phyloP scores from a whole-genome alignment of 345 rosid genomes.

The Eutrema heterophyllum region DNA sequence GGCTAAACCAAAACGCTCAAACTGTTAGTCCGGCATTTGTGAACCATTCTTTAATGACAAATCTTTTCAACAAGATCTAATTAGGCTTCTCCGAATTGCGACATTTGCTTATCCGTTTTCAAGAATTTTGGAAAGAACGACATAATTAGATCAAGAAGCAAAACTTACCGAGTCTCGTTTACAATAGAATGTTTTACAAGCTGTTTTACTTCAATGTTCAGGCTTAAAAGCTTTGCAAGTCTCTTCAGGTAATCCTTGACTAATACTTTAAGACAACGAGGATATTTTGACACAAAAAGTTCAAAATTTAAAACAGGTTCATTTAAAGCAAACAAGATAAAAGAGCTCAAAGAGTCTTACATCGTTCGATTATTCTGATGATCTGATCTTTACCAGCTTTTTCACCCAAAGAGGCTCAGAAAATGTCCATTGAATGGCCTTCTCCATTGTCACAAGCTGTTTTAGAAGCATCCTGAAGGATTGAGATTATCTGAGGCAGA shows the following conservation, averaged over 20 bases:
- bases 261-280: no score
- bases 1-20: background rate
- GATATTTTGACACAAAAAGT: no score
- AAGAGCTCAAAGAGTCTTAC: background rate
- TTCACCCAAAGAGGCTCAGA: background rate
- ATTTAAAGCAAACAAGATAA: background rate
- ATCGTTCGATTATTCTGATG: background rate
- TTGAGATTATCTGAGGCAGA: background rate
- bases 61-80: no score
- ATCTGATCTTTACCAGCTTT: background rate
- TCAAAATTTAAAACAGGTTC: no score
- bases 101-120: no score
- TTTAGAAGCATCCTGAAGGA: background rate
- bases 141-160: background rate
- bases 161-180: background rate
- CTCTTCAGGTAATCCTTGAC: no score
- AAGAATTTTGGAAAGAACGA: background rate
- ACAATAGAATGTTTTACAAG: background rate
- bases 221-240: no score
- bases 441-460: background rate
- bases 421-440: background rate
- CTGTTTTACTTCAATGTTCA: no score
- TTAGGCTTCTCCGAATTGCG: no score
- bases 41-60: background rate
- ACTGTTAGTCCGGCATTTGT: background rate